Evolutionary conservation across 192 early-diverging fungal genomes (phyloP).

Genomic region (Phycomyces blakesleeanus): DNA sequence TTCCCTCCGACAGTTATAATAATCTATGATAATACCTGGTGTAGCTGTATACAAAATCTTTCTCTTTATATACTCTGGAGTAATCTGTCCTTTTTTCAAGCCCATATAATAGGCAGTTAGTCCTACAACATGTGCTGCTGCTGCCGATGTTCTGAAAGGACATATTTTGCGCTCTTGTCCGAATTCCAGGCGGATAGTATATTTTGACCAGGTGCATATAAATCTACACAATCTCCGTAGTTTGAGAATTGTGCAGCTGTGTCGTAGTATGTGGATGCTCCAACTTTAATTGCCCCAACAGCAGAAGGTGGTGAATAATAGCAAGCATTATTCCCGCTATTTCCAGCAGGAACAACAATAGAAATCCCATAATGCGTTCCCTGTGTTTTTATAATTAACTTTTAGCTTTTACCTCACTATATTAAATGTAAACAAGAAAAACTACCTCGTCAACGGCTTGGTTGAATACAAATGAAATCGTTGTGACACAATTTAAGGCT

Average conservation of each 20-base stretch:
- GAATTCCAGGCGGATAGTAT: conserved; percentile 80
- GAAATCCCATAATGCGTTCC: conserved; percentile 58
- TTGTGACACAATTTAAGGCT: conserved; percentile 74
- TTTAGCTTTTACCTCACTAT: too few relatives aligned
- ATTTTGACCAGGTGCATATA: conserved; percentile 81
- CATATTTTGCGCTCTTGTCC: conserved; percentile 69
- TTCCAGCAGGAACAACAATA: conserved; percentile 76
- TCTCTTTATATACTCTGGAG: background rate
- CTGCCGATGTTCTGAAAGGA: conserved; percentile 94
- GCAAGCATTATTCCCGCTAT: conserved; percentile 65
- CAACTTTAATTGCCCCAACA: conserved; percentile 76
- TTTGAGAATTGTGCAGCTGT: conserved; percentile 76
- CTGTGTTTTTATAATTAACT: background rate
- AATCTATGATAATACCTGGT: background rate
- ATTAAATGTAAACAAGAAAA: too few relatives aligned
- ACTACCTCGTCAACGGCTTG: too few relatives aligned
- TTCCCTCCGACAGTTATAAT: too few relatives aligned
- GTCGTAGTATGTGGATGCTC: conserved; percentile 75
- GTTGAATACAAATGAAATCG: too few relatives aligned
- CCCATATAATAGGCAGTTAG: conserved; percentile 47
- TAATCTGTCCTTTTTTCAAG: background rate
- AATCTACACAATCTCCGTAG: conserved; percentile 88
- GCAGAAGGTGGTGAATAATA: conserved; percentile 54
- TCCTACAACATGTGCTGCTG: conserved; percentile 89
- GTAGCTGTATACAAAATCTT: background rate